These are phyloP conservation scores for Hippophae gyantsensis DNA, from an alignment of 306 rosid genomes.

Conservation along the genomic window DNA sequence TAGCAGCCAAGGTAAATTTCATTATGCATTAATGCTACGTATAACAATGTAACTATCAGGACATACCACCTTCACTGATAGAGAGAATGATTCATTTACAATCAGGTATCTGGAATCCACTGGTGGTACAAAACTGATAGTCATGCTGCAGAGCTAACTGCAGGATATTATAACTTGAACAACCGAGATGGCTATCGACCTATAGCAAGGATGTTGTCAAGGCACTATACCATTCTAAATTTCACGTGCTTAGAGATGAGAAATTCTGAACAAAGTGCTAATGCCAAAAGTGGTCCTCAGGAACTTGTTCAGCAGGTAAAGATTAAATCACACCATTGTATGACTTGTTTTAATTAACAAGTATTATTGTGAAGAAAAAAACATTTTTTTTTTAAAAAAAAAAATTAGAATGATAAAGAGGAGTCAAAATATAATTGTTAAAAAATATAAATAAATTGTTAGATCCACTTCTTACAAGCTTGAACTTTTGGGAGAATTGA, in stretches of 20 bases:
- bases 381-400: too few relatives aligned
- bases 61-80: not conserved
- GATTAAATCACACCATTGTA: not conserved
- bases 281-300: slow-evolving; percentile 55
- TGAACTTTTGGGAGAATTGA: too few relatives aligned
- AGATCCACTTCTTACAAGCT: too few relatives aligned
- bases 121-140: slow-evolving; percentile 75
- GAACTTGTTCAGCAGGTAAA: slow-evolving; percentile 82
- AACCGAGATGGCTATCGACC: slow-evolving; percentile 85
- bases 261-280: slow-evolving; percentile 48
- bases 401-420: too few relatives aligned
- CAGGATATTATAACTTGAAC: slow-evolving; percentile 75
- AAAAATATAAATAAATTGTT: too few relatives aligned
- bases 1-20: slow-evolving; percentile 71
- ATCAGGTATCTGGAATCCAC: slow-evolving; percentile 89
- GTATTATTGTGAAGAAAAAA: too few relatives aligned
- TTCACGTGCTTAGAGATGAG: slow-evolving; percentile 91
- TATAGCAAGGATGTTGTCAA: slow-evolving; percentile 64
- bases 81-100: slow-evolving; percentile 12
- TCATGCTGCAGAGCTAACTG: slow-evolving; percentile 84
- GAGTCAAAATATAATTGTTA: too few relatives aligned
- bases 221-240: slow-evolving; percentile 65
- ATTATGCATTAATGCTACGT: not conserved
- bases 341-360: not conserved
- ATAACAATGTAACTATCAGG: not conserved